These are phyloP conservation scores for Allium fistulosum DNA, from an alignment of 106 monocot genomes.

Conservation along the genomic window DNA sequence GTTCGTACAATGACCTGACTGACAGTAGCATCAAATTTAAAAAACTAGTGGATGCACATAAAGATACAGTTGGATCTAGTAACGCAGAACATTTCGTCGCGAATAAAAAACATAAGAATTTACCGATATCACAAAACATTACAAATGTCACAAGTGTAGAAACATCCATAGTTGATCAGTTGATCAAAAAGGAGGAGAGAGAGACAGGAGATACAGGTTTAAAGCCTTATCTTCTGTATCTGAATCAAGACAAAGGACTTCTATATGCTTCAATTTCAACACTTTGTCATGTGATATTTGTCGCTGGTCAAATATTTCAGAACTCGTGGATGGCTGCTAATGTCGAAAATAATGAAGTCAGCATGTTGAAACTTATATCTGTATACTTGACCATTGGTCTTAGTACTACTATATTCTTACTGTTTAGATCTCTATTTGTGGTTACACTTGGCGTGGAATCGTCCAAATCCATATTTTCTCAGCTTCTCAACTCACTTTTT, in stretches of 20 bases:
- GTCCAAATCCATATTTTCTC: constrained; percentile 81
- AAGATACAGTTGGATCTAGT: constrained; percentile 43
- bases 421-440: constrained; percentile 48
- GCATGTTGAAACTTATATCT: constrained; percentile 50
- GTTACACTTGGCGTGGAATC: constrained; percentile 67
- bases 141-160: too few species aligned
- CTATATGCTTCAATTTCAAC: constrained; percentile 32
- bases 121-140: too few species aligned
- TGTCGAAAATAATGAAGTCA: constrained; percentile 63
- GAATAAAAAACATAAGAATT: too few species aligned
- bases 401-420: constrained; percentile 41
- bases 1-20: constrained; percentile 51
- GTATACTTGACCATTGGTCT: constrained; percentile 79
- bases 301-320: constrained; percentile 74
- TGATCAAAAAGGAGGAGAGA: constrained; percentile 94
- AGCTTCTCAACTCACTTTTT: constrained; percentile 71
- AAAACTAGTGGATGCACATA: constrained; percentile 76
- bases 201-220: constrained; percentile 70
- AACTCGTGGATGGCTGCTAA: constrained; percentile 99
- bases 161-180: constrained; percentile 29
- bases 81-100: too few species aligned
- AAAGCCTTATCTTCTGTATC: constrained; percentile 73
- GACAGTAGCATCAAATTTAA: constrained; percentile 62
- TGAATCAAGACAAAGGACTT: constrained; percentile 78
- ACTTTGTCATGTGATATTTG: constrained; percentile 55